These are phyloP conservation scores for Cercis canadensis DNA, from an alignment of 306 rosid genomes.

Conservation along the genomic window DNA sequence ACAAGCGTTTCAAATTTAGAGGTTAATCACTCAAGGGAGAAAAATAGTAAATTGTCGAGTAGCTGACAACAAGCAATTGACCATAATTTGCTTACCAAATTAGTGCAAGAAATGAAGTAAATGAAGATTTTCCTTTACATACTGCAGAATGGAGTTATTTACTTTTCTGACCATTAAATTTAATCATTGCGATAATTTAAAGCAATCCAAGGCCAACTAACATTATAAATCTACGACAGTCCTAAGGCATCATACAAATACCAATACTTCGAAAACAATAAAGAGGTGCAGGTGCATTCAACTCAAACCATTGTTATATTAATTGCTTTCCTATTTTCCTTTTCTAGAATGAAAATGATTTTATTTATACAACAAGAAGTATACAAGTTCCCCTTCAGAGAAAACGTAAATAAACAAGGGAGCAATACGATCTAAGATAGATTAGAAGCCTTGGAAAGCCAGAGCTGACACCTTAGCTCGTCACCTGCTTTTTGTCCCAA, in stretches of 20 bases:
- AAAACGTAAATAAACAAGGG: conserved; percentile 35
- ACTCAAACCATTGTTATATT: conserved; percentile 44
- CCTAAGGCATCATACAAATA: conserved; percentile 38
- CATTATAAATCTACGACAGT: conserved; percentile 25
- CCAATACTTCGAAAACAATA: conserved; percentile 36
- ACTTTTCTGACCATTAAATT: too few species aligned
- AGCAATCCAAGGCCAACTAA: conserved; percentile 33
- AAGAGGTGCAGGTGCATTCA: conserved; percentile 38
- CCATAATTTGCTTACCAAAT: too few species aligned
- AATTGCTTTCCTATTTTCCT: conserved; percentile 37
- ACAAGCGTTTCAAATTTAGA: too few species aligned
- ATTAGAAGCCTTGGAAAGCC: conserved; percentile 41
- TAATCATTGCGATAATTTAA: neutral
- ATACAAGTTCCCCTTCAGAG: conserved; percentile 42
- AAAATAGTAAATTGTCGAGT: too few species aligned
- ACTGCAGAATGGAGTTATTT: too few species aligned
- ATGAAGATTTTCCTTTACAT: too few species aligned
- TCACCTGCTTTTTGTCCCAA: conserved; percentile 35
- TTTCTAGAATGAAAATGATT: conserved; percentile 35
- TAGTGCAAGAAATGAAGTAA: too few species aligned
- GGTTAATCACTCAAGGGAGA: too few species aligned
- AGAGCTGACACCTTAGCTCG: conserved; percentile 35
- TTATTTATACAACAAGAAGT: conserved; percentile 54
- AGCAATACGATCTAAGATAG: conserved; percentile 39
- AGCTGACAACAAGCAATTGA: too few species aligned